Base-by-base conservation (phyloP, 2,329 filamentous ascomycete genomes). In the Calcarisporium arbuscula region DNA sequence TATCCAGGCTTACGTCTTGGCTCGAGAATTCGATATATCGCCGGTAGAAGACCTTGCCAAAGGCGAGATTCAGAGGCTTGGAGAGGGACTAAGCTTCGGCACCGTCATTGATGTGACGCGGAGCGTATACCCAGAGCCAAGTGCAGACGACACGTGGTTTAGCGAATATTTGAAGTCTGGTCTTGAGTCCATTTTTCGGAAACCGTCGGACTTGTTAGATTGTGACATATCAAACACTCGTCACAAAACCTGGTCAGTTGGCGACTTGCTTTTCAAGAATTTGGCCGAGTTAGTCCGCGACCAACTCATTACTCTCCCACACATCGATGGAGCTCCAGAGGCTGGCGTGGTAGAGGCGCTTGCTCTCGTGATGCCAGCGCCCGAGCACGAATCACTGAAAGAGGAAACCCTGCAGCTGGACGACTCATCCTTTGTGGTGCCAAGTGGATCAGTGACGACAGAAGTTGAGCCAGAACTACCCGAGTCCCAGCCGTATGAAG, bases 121-220 rank as follows among this genome's bases (percentile, higher is more conserved):
- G 15, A 22, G 28, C 6, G 34, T 30, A 9, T 37, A 34, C 22
- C 34, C 34, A 8, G 22, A 15, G 5, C 34, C 30, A 6, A 30
- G 15, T 6, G 6, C 28, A 10, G 30, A 40, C 10, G 38, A 40
- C 22, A 26, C n/a, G 11, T 40, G 38, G 38, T 15, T 40, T 28
- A 17, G 18, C 12, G 20, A 25, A 12, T 40, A 37, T 16, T 34
- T 40, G 4, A 36, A 30, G 17, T 19, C 20, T 12, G 23, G 22
- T 4, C 8, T 40, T 21, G 32, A 12, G 3, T 6, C 15, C 11
- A n/a, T 40, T 16, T 19, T 37, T n/a, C 19, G 30, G 19, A 15
- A 33, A 9, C 21, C 30, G 3, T 16, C 18, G 8, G 32, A 36
- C 12, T 17, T 26, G 2, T 9, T 32, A 5, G 23, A 28, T 9